Evolutionary conservation across 306 rosid species (phyloP).

Genomic region (Prunus davidiana): DNA sequence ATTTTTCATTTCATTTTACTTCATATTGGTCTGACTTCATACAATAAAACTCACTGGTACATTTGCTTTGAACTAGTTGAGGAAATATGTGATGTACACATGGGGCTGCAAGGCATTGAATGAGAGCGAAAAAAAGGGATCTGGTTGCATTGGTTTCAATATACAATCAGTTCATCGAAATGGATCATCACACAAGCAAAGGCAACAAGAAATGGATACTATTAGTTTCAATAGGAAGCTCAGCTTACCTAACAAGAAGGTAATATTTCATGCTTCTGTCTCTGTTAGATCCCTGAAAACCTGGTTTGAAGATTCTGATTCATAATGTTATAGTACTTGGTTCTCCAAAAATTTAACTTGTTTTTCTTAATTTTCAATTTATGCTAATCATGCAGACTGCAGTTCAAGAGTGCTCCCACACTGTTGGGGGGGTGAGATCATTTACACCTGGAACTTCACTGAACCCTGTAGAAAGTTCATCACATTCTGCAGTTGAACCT

Average conservation of each 20-base stretch:
- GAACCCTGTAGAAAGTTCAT: constrained; percentile 4
- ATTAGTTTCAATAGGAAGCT: constrained; percentile 40
- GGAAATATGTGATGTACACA: constrained; percentile 91
- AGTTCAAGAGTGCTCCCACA: constrained; percentile 17
- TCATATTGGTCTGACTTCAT: not conserved
- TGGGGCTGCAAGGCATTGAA: constrained; percentile 56
- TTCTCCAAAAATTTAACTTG: not conserved
- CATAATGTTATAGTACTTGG: not conserved
- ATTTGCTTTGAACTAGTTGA: constrained; percentile 54
- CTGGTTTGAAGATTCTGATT: not conserved
- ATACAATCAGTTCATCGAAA: constrained; percentile 37
- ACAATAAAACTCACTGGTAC: constrained; percentile 14
- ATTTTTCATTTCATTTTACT: constrained; percentile 12
- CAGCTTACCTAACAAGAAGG: constrained; percentile 48
- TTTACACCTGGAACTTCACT: not conserved
- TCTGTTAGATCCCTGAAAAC: not conserved
- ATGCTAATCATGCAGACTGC: constrained; percentile 13
- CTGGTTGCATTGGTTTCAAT: constrained; percentile 48
- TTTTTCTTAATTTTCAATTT: not conserved
- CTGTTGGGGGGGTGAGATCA: constrained; percentile 7
- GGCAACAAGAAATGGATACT: constrained; percentile 38
- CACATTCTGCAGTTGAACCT: constrained; percentile 3
- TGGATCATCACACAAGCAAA: constrained; percentile 45
- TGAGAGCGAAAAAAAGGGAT: constrained; percentile 21
- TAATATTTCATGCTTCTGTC: constrained; percentile 21